These are phyloP conservation scores for Cyberlindnera mycetangii DNA, from an alignment of 805 yeast genomes.

Conservation along the genomic window DNA sequence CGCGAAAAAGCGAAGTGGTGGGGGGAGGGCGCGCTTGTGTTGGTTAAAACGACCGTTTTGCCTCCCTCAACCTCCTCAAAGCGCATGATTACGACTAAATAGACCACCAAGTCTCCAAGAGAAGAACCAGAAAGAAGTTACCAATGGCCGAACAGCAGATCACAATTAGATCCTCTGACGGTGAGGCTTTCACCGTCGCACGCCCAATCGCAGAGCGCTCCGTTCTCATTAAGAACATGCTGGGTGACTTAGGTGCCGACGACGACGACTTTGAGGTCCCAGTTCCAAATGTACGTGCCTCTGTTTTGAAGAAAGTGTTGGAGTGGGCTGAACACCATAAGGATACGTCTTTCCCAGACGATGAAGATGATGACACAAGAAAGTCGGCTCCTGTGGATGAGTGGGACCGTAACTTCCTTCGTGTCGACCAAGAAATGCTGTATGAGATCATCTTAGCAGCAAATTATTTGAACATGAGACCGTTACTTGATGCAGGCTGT, in stretches of 20 bases:
- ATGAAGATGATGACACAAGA: slow-evolving; percentile 79
- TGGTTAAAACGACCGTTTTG: too few species aligned
- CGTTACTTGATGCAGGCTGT: slow-evolving; percentile 74
- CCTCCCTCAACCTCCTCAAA: too few species aligned
- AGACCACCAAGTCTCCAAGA: too few species aligned
- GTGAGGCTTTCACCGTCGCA: slow-evolving; percentile 74
- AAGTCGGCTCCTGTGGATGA: slow-evolving; percentile 90
- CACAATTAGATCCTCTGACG: slow-evolving; percentile 72
- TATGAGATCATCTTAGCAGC: slow-evolving; percentile 82
- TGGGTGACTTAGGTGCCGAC: slow-evolving; percentile 65
- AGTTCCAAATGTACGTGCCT: slow-evolving; percentile 83
- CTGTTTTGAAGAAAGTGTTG: slow-evolving; percentile 83
- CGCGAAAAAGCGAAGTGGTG: too few species aligned
- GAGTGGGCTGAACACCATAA: slow-evolving; percentile 97
- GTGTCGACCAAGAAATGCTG: slow-evolving; percentile 89
- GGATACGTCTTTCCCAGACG: slow-evolving; percentile 72
- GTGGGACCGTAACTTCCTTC: slow-evolving; percentile 93
- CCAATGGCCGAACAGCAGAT: slow-evolving; percentile 35
- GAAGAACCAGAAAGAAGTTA: neutral
- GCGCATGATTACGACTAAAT: too few species aligned
- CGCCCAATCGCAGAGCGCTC: slow-evolving; percentile 84
- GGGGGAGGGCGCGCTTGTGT: too few species aligned
- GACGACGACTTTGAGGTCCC: slow-evolving; percentile 79
- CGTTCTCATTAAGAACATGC: slow-evolving; percentile 78
- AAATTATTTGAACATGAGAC: slow-evolving; percentile 71